Percentiles rank a stretch among this genome's conserved stretches.
These are phyloP conservation scores for Eucalyptus regnans DNA, from an alignment of 345 rosid genomes.

Conservation along the genomic window DNA sequence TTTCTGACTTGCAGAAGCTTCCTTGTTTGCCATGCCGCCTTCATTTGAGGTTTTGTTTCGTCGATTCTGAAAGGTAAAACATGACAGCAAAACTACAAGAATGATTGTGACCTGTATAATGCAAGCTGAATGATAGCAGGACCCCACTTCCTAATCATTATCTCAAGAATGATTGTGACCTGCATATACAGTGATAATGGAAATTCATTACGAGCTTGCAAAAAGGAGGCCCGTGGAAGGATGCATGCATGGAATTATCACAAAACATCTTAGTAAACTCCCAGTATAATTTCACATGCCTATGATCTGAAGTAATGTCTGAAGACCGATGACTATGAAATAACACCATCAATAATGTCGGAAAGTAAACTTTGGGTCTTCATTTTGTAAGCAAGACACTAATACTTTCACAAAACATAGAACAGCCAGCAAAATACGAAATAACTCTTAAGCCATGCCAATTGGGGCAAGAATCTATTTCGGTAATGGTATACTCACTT, in stretches of 20 bases:
- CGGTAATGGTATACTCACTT: no score
- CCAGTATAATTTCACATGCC: conserved; percentile 16
- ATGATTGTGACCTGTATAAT: conserved; percentile 64
- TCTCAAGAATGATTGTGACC: conserved; percentile 86
- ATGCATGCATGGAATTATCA: background rate
- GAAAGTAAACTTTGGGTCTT: conserved; percentile 49
- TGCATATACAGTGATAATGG: conserved; percentile 1
- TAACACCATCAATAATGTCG: conserved; percentile 30
- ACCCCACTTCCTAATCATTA: conserved; percentile 78
- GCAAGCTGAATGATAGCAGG: conserved; percentile 42
- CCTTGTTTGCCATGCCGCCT: background rate
- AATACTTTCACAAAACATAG: conserved; percentile 83
- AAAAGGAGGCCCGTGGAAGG: background rate
- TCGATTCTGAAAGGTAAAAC: conserved; percentile 45
- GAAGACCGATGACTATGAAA: conserved; percentile 75
- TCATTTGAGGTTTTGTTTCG: conserved; percentile 43
- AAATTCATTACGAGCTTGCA: background rate
- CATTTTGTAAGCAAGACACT: conserved; percentile 52
- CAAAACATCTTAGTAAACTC: background rate
- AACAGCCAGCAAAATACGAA: background rate
- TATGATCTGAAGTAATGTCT: conserved; percentile 80
- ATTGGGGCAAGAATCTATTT: no score
- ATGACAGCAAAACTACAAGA: conserved; percentile 48
- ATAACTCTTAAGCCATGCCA: no score
- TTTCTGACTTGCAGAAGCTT: background rate